phyloP scores from a whole-genome alignment of 768 basidiomycete species.

The Trametes sanguinea region DNA sequence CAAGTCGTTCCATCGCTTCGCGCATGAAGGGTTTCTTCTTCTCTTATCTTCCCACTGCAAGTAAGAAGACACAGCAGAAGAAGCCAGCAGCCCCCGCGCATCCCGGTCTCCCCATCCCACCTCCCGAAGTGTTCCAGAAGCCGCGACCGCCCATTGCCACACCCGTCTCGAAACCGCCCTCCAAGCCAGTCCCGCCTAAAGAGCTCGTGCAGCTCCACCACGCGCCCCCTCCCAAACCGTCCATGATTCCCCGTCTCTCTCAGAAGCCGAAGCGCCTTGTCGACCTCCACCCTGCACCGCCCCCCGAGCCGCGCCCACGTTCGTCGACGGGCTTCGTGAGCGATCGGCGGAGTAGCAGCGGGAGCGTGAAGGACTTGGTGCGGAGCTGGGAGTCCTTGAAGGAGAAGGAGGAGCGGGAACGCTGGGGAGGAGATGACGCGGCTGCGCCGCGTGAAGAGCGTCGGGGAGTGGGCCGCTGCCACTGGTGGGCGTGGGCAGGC shows the following conservation, averaged over 20 bases:
- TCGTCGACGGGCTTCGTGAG: conserved; percentile 26
- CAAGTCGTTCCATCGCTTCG: conserved; percentile 44
- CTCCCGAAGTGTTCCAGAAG: conserved; percentile 51
- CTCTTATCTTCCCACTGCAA: conserved; percentile 59
- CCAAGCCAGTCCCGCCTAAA: conserved; percentile 55
- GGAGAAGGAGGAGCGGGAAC: conserved; percentile 34
- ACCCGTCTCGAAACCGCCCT: conserved; percentile 52
- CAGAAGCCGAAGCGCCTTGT: conserved; percentile 49
- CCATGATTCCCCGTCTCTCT: conserved; percentile 45
- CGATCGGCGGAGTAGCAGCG: conserved; percentile 61
- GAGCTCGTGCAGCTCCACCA: conserved; percentile 66
- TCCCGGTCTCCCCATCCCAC: conserved; percentile 57
- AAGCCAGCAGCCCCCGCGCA: conserved; percentile 28
- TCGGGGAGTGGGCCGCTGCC: conserved; percentile 35
- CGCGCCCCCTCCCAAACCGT: conserved; percentile 42
- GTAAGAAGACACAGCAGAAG: conserved; percentile 38
- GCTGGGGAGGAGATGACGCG: conserved; percentile 28
- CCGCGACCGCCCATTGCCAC: conserved; percentile 59
- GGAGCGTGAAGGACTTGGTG: conserved; percentile 75
- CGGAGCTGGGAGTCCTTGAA: conserved; percentile 57
- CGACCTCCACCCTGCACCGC: conserved; percentile 51
- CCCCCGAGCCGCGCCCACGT: conserved; percentile 33
- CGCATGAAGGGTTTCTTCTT: conserved; percentile 59
- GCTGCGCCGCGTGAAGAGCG: conserved; percentile 37
- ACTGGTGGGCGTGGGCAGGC: conserved; percentile 6